Evolutionary conservation across 192 early-diverging fungal genomes (phyloP).

Genomic region (Podila epicladia): DNA sequence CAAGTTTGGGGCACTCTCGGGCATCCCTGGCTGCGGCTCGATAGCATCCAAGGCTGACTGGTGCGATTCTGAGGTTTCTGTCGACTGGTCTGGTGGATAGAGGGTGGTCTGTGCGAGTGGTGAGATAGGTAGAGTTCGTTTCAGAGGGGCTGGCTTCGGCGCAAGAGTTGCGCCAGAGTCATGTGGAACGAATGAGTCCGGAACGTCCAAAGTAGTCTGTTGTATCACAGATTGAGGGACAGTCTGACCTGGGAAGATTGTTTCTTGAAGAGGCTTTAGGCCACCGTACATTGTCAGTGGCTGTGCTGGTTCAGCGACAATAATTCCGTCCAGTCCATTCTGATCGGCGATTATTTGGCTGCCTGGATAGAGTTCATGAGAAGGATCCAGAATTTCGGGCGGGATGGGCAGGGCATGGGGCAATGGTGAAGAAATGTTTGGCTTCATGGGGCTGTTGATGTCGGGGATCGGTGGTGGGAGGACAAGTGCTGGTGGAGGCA

Average conservation of each 20-base stretch:
- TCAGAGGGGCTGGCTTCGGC: neutral
- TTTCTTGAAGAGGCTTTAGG: too few species aligned
- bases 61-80: neutral
- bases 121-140: constrained; percentile 37
- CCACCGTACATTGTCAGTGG: too few species aligned
- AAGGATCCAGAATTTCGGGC: too few species aligned
- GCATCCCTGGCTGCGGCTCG: neutral
- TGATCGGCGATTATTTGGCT: too few species aligned
- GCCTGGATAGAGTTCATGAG: too few species aligned
- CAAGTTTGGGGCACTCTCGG: neutral
- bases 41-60: neutral
- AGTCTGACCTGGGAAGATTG: neutral
- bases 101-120: constrained; percentile 19
- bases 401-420: neutral
- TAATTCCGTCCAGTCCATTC: too few species aligned
- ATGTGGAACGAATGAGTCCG: neutral
- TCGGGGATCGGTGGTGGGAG: constrained; percentile 12
- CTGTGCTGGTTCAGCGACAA: too few species aligned
- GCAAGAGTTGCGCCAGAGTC: neutral
- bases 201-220: neutral
- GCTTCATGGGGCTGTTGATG: neutral
- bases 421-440: constrained; percentile 15
- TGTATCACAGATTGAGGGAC: constrained; percentile 2
- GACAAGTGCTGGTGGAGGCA: neutral
- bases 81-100: constrained; percentile 4